Evolutionary conservation across 2,329 filamentous ascomycete genomes (phyloP).

Genomic region (Aspergillus candidus): DNA sequence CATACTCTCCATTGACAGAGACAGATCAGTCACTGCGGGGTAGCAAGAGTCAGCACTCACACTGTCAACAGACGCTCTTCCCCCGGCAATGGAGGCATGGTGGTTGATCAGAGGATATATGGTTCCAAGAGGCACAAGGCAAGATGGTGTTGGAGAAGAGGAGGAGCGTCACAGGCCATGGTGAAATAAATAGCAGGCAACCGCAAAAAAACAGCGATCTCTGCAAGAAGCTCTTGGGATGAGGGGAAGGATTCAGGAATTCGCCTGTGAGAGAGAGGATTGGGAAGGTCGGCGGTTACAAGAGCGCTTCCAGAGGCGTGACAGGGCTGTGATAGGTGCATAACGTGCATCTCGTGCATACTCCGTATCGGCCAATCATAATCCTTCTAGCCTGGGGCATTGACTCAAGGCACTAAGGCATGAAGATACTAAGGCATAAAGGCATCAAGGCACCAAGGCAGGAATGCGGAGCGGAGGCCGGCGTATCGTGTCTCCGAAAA

Average conservation of each 20-base stretch:
- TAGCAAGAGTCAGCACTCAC: conserved; percentile 29
- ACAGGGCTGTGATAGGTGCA: conserved; percentile 9
- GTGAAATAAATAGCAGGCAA: conserved; percentile 4
- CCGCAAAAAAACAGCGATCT: conserved; percentile 1
- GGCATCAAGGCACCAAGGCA: conserved; percentile 1
- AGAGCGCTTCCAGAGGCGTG: conserved; percentile 15
- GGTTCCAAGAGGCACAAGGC: not conserved
- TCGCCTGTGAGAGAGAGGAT: conserved; percentile 10
- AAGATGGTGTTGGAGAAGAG: conserved; percentile 2
- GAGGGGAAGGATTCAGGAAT: conserved; percentile 8
- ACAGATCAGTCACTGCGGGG: conserved; percentile 13
- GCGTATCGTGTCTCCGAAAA: conserved; percentile 31
- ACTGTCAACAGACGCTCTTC: conserved; percentile 44
- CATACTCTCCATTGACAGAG: not conserved
- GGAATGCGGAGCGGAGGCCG: conserved; percentile 7
- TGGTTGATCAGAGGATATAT: conserved; percentile 9
- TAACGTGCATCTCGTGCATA: not conserved
- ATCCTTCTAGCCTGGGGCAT: not conserved
- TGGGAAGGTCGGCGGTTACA: conserved; percentile 16
- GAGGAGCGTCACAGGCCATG: not conserved
- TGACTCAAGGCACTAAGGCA: too few relatives aligned
- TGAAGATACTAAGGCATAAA: too few relatives aligned
- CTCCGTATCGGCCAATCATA: conserved; percentile 4
- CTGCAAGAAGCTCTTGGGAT: conserved; percentile 1
- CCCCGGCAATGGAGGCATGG: conserved; percentile 42